A percentile compares a stretch with the other conserved stretches of the same genome.
phyloP scores from a whole-genome alignment of 371 early-diverging fungal genomes.

The Apophysomyces ossiformis region DNA sequence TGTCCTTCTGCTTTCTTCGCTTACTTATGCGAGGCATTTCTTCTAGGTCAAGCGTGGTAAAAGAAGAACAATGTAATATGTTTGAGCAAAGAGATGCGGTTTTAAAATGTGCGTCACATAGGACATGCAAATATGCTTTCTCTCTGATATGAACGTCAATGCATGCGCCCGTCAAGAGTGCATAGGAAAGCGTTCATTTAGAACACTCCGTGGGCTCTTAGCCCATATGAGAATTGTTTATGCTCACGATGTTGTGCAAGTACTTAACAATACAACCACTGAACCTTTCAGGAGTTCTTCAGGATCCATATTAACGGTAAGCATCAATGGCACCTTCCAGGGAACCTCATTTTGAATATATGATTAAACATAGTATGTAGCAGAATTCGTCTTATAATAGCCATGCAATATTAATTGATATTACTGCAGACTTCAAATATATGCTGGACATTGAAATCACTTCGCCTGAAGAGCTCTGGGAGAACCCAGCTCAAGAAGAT shows the following conservation, averaged over 20 bases:
- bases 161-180: not conserved
- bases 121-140: no score
- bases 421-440: not conserved
- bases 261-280: not conserved
- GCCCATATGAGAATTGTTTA: not conserved
- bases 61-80: no score
- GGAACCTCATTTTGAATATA: no score
- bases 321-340: no score
- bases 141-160: not conserved
- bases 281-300: not conserved
- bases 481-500: not conserved
- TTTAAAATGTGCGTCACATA: no score
- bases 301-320: not conserved
- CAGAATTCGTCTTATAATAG: no score
- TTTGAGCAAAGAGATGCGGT: no score
- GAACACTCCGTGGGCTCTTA: not conserved
- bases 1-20: no score
- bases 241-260: not conserved
- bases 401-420: no score
- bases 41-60: no score
- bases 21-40: no score
- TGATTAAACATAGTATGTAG: no score
- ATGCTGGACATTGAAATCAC: not conserved
- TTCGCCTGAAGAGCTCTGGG: not conserved
- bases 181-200: not conserved